A percentile compares a stretch with the other conserved stretches of the same genome.
These are phyloP conservation scores for Macrolepiota albuminosa DNA, from an alignment of 768 basidiomycete genomes.

Conservation along the genomic window DNA sequence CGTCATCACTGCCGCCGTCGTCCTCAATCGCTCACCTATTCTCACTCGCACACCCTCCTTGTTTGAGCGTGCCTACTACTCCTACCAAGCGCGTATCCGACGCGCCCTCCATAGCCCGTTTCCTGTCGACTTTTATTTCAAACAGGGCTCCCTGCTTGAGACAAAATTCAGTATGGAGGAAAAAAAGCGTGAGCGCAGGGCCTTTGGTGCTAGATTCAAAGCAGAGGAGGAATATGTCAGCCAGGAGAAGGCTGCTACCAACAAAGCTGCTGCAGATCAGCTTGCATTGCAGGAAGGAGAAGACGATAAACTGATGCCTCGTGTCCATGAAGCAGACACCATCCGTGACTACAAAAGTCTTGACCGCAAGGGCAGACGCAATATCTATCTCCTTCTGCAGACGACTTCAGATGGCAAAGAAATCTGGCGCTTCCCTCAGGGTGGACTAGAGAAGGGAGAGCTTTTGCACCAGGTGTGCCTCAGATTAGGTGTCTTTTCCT, in stretches of 20 bases:
- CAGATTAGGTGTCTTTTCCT: not conserved
- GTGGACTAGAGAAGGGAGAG: slow-evolving; percentile 55
- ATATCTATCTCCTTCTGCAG: slow-evolving; percentile 82
- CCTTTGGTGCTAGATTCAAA: slow-evolving; percentile 67
- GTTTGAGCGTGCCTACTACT: slow-evolving; percentile 79
- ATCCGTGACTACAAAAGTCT: slow-evolving; percentile 64
- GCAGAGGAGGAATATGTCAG: slow-evolving; percentile 37
- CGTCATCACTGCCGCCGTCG: slow-evolving; percentile 54
- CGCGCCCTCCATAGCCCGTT: slow-evolving; percentile 86
- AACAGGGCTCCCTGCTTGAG: slow-evolving; percentile 82
- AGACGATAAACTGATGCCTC: slow-evolving; percentile 56
- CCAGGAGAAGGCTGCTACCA: slow-evolving; percentile 42
- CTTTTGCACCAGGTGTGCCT: slow-evolving; percentile 69
- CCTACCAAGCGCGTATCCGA: slow-evolving; percentile 78
- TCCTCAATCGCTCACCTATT: slow-evolving; percentile 75
- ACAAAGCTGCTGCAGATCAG: slow-evolving; percentile 55
- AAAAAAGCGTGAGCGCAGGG: slow-evolving; percentile 59
- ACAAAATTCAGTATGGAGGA: slow-evolving; percentile 77
- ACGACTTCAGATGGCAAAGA: slow-evolving; percentile 41
- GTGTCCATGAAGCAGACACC: slow-evolving; percentile 57
- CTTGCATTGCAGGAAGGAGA: slow-evolving; percentile 55
- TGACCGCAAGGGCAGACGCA: slow-evolving; percentile 79
- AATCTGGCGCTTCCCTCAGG: slow-evolving; percentile 81
- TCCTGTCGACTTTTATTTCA: slow-evolving; percentile 90
- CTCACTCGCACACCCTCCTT: slow-evolving; percentile 65